Conservation (phyloP, 352 stramenopile genomes). For the Globisporangium camurandrum region DNA sequence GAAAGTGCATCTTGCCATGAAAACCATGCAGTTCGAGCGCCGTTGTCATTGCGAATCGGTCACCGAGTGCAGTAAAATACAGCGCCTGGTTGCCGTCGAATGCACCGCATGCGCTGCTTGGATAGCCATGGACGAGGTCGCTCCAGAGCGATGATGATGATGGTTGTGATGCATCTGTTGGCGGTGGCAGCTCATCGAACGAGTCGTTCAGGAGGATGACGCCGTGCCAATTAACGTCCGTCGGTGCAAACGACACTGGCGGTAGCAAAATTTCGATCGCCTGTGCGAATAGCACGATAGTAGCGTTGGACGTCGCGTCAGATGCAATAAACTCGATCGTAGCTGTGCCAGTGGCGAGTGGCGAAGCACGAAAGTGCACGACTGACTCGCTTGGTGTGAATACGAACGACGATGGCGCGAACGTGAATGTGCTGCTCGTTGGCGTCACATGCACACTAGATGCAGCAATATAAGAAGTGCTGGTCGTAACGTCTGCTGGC, state of each 20-base stretch:
- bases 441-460: constrained; percentile 24
- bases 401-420: constrained; percentile 21
- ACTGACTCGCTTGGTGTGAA: constrained; percentile 1
- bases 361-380: constrained; percentile 2
- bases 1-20: constrained; percentile 55
- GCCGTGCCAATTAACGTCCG: constrained; percentile 31
- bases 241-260: constrained; percentile 26
- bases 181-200: constrained; percentile 36
- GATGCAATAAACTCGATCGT: constrained; percentile 22
- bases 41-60: constrained; percentile 38
- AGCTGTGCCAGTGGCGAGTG: constrained; percentile 11
- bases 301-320: not conserved
- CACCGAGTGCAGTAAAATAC: constrained; percentile 56
- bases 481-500: too few species aligned
- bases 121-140: constrained; percentile 42
- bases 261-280: constrained; percentile 28
- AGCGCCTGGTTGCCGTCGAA: constrained; percentile 33
- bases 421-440: constrained; percentile 19
- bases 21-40: constrained; percentile 41
- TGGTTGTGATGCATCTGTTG: constrained; percentile 7
- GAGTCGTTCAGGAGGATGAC: constrained; percentile 49
- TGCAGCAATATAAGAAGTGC: too few species aligned
- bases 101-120: constrained; percentile 40
- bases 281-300: constrained; percentile 10
- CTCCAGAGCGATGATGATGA: constrained; percentile 36